A percentile compares a stretch with the other conserved stretches of the same genome.
Evolutionary conservation across 2,329 filamentous ascomycete genomes (phyloP).

Genomic region (Nemania abortiva): DNA sequence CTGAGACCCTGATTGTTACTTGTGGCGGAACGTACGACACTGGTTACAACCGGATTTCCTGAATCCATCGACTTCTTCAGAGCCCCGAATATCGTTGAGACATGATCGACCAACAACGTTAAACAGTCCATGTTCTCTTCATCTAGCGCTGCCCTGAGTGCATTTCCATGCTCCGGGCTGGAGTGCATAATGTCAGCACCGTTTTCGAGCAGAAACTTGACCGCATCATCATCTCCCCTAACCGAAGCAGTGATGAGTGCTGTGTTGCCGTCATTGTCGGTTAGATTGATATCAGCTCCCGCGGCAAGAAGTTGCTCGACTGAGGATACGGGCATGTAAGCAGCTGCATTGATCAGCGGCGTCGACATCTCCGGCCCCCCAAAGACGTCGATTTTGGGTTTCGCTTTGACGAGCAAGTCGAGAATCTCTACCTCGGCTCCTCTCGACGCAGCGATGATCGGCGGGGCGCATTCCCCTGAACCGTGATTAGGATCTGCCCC

Average conservation of each 20-base stretch:
- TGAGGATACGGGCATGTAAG: constrained; percentile 50
- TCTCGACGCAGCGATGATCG: constrained; percentile 55
- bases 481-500: constrained; percentile 55
- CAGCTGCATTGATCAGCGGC: constrained; percentile 55
- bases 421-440: constrained; percentile 54
- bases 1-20: constrained; percentile 48
- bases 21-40: constrained; percentile 48
- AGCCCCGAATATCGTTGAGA: constrained; percentile 49
- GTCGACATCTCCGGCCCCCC: constrained; percentile 53
- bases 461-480: constrained; percentile 51
- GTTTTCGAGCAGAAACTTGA: constrained; percentile 52
- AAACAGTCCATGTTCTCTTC: constrained; percentile 47
- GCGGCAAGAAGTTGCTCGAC: constrained; percentile 52
- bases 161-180: constrained; percentile 49
- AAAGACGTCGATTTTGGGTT: constrained; percentile 53
- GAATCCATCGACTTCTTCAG: constrained; percentile 50
- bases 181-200: constrained; percentile 54
- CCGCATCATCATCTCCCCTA: constrained; percentile 51
- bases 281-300: constrained; percentile 55
- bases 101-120: constrained; percentile 49
- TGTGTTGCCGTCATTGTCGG: constrained; percentile 53
- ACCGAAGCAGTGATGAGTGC: constrained; percentile 55
- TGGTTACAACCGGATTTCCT: constrained; percentile 48
- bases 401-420: constrained; percentile 51
- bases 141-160: constrained; percentile 49